Conservation (phyloP, 257 asterid species). For the Petunia secreta region DNA sequence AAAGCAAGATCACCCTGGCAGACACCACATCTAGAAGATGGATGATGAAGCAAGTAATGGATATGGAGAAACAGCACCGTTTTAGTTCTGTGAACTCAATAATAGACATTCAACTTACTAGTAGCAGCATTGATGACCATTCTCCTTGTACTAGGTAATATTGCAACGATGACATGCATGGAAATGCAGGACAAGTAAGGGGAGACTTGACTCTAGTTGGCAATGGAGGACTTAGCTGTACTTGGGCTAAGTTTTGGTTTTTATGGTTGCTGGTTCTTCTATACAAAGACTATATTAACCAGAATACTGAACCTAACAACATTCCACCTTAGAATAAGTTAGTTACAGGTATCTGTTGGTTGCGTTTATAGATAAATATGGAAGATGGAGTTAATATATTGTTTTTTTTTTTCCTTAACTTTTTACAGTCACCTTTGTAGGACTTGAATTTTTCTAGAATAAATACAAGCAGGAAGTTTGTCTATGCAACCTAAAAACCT, state of each 20-base stretch:
- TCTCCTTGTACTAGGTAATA: neutral
- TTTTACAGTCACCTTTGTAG: neutral
- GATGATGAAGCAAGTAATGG: neutral
- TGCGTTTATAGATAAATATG: conserved; percentile 1
- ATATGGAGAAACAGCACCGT: neutral
- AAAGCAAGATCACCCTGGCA: neutral
- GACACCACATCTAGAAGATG: neutral
- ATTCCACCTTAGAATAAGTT: neutral
- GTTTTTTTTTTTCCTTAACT: neutral
- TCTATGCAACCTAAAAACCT: neutral
- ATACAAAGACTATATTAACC: neutral
- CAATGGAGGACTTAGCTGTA: neutral
- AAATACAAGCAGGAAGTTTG: conserved; percentile 1
- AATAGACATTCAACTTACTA: neutral
- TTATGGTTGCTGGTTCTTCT: conserved; percentile 3
- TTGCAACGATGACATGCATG: neutral
- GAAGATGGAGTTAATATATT: neutral
- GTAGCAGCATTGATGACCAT: neutral
- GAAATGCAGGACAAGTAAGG: neutral
- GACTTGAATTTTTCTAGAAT: neutral
- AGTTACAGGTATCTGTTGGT: conserved; percentile 5
- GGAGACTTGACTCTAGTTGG: neutral
- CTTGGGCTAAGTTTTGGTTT: neutral
- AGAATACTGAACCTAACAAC: neutral
- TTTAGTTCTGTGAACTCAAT: neutral